Evolutionary conservation across 2,329 filamentous ascomycete genomes (phyloP), one percentile per base, ranked within the genome.

Genomic region (Trichoderma guizhouense): DNA sequence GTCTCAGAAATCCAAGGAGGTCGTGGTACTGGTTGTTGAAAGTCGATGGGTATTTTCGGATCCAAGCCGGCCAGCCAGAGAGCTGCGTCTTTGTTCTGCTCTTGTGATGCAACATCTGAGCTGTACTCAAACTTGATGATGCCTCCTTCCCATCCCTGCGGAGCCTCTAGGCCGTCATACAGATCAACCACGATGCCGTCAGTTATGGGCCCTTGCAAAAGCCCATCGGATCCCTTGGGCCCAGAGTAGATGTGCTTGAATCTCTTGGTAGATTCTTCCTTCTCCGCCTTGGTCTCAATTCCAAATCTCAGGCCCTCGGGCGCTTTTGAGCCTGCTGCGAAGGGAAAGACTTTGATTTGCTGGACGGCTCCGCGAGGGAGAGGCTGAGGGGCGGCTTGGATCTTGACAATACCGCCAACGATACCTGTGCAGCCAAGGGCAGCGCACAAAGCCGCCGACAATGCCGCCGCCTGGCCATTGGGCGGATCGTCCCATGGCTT

Each of bases 401-500:
- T 86, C 73, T 95, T 94, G 71, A 97, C 88, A 55, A 98, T 89
- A 0, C 94, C 93, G 14, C 96, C 96, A 11, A 97, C 92, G 66
- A 97, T 87, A 2, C 90, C 91, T 51, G 89, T 84, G 67, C 89
- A 90, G 3, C 90, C 91, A 26, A 99, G 85, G 1, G 92, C 88
- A 34, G 88, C 88, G 80, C 93, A 97, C 7, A 99, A 84, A 4
- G 90, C 83, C 0, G 90, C 88, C 1, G 96, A 98, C 28, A 99
- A 84, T 1, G 93, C 93, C 63, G 90, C 89, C 73, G 95, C 92
- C 74, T 92, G 90, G 68, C 90, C 91, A 78, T 95, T 93, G 1
- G 96, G 94, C 1, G 94, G 91, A 77, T 97, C 93, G 72, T 95
- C 89, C 97, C 96, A 99, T 1, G 89, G 83, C 51, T 88, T 84